A percentile compares a stretch with the other conserved stretches of the same genome.
Conservation (phyloP, 2,329 filamentous ascomycete genomes). For the Metarhizium robertsii region DNA sequence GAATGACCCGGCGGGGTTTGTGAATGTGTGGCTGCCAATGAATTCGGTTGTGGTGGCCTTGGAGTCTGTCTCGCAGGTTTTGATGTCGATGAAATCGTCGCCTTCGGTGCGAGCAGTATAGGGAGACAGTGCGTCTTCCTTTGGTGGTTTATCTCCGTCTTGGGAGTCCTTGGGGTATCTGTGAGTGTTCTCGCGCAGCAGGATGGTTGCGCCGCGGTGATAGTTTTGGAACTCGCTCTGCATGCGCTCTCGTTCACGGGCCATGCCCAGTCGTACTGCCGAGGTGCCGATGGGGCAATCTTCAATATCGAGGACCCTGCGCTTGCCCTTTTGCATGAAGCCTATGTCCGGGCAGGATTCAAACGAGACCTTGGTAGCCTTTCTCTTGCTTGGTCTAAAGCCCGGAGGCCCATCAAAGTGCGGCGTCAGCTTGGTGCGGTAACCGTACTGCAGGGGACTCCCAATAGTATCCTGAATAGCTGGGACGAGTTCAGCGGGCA, state of each 20-base stretch:
- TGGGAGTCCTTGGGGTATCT: constrained; percentile 45
- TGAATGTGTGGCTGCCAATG: constrained; percentile 74
- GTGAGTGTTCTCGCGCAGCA: constrained; percentile 77
- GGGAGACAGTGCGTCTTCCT: constrained; percentile 15
- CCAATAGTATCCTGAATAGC: constrained; percentile 75
- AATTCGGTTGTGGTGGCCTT: constrained; percentile 82
- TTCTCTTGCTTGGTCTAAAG: constrained; percentile 37
- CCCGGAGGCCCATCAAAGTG: constrained; percentile 78
- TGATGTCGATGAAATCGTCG: constrained; percentile 59
- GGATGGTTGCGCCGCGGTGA: constrained; percentile 73
- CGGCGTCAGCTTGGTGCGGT: constrained; percentile 93
- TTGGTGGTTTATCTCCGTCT: constrained; percentile 16
- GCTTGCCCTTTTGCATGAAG: constrained; percentile 79
- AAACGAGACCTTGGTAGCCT: constrained; percentile 35
- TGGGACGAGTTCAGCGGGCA: constrained; percentile 68
- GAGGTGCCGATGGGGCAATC: constrained; percentile 93
- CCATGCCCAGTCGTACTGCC: constrained; percentile 71
- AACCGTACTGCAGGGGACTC: constrained; percentile 83
- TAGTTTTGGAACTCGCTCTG: constrained; percentile 61
- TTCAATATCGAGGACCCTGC: constrained; percentile 83
- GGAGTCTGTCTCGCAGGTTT: constrained; percentile 80
- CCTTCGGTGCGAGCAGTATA: constrained; percentile 39
- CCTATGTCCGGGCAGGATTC: constrained; percentile 68
- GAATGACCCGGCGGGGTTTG: constrained; percentile 87
- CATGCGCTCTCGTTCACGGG: constrained; percentile 68